A percentile compares a stretch with the other conserved stretches of the same genome.
These are phyloP conservation scores for Gymnopilus junonius DNA, from an alignment of 768 basidiomycete species.

Conservation along the genomic window DNA sequence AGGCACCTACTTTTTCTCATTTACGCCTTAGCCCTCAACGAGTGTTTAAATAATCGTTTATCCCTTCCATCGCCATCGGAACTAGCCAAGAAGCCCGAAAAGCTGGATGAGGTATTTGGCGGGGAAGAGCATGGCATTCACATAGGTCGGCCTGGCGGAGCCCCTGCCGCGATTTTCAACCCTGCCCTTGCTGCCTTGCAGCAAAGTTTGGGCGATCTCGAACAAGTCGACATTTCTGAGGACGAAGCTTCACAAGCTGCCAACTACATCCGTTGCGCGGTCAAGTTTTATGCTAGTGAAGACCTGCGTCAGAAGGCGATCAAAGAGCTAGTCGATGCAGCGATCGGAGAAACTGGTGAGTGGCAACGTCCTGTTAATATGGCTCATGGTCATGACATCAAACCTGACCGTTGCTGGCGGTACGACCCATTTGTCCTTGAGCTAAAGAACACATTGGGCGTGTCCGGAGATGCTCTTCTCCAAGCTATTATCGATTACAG, in stretches of 20 bases:
- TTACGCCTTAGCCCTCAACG: too few relatives aligned
- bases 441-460: slow-evolving; percentile 21
- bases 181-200: too few relatives aligned
- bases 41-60: too few relatives aligned
- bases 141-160: too few relatives aligned
- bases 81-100: too few relatives aligned
- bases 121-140: too few relatives aligned
- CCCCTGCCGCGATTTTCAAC: too few relatives aligned
- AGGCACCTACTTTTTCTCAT: too few relatives aligned
- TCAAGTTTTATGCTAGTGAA: too few relatives aligned
- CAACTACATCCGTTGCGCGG: slow-evolving; percentile 5
- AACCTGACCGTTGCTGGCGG: slow-evolving; percentile 18
- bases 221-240: slow-evolving; percentile 12
- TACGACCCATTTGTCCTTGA: slow-evolving; percentile 6
- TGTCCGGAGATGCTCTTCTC: slow-evolving; percentile 18
- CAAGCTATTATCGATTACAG: slow-evolving; percentile 18
- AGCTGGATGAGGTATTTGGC: too few relatives aligned
- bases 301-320: slow-evolving; percentile 9
- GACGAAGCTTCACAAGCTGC: slow-evolving; percentile 12
- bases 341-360: slow-evolving; percentile 10
- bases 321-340: slow-evolving; percentile 6
- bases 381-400: slow-evolving; percentile 20
- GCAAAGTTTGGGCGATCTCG: slow-evolving; percentile 15
- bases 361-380: slow-evolving; percentile 13
- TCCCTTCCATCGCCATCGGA: too few relatives aligned